A percentile compares a stretch with the other conserved stretches of the same genome.
phyloP scores from a whole-genome alignment of 192 early-diverging fungal species.

The Coemansia sp. region DNA sequence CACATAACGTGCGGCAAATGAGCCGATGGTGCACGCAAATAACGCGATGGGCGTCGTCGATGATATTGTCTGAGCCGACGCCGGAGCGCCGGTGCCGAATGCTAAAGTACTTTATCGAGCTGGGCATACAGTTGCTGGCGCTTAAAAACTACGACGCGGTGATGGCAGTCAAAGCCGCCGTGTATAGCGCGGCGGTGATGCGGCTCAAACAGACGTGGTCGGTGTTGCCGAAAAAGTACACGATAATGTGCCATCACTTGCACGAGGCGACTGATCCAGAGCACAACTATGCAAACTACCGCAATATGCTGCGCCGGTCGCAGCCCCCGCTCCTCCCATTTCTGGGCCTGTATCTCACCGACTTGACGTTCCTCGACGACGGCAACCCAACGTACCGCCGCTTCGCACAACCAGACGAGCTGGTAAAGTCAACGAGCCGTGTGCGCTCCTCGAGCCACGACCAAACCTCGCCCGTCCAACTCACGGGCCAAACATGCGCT shows the following conservation, averaged over 20 bases:
- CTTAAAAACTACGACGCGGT: slow-evolving; percentile 71
- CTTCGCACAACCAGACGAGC: slow-evolving; percentile 26
- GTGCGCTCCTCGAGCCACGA: background rate
- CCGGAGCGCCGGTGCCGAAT: slow-evolving; percentile 64
- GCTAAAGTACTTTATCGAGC: slow-evolving; percentile 79
- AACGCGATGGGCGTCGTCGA: slow-evolving; percentile 73
- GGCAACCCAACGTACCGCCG: slow-evolving; percentile 70
- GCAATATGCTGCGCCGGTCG: slow-evolving; percentile 51
- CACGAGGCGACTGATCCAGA: slow-evolving; percentile 61
- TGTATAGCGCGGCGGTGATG: slow-evolving; percentile 70
- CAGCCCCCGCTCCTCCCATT: slow-evolving; percentile 73
- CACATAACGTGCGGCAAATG: slow-evolving; percentile 73
- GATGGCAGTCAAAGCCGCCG: slow-evolving; percentile 76
- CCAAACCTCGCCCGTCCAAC: slow-evolving; percentile 13
- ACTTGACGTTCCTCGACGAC: slow-evolving; percentile 83
- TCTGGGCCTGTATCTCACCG: slow-evolving; percentile 76
- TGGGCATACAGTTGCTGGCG: slow-evolving; percentile 60
- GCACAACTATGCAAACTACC: slow-evolving; percentile 65
- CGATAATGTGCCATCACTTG: slow-evolving; percentile 60
- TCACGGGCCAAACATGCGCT: slow-evolving; percentile 49
- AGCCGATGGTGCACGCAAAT: slow-evolving; percentile 69
- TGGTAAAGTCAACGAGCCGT: background rate
- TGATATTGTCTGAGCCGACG: slow-evolving; percentile 72
- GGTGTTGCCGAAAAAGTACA: slow-evolving; percentile 65
- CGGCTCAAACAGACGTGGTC: slow-evolving; percentile 72